Base-by-base conservation (phyloP, 306 rosid genomes). In the Pueraria montana region DNA sequence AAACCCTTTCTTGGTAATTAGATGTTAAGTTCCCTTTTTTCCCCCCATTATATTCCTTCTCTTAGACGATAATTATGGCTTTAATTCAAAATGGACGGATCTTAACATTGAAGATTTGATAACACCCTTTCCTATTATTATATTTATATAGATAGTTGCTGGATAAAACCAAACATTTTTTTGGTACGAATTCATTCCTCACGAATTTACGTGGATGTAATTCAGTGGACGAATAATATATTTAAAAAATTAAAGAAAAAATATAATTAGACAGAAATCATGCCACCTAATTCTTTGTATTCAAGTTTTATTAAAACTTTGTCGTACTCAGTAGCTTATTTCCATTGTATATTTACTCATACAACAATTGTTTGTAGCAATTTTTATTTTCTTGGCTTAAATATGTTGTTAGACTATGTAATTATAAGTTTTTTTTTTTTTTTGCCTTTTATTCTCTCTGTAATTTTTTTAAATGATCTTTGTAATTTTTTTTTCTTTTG, bases 21-120 rank as follows among this genome's bases (percentile, higher is more conserved):
- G 9, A 14, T 20, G 2, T 20, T 11, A 76, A 24, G 42, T 68
- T 79, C 46, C 30, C n/a, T n/a, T n/a, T 69, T 68, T 56, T 11
- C 55, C 43, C 4, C 27, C 36, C 9, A 36, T 36, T 36, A 36
- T 36, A 20, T 71, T 71, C 11, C 64, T 80, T 80, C 65, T 16
- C 84, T 62, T 73, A 8, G 66, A 49, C 80, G 32, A 73, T 50
- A 81, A 73, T 62, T 24, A 49, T 34, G 67, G 67, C 80, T 72
- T 81, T 49, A 32, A 48, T 34, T 81, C 21, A 49, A 26, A 10
- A 34, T 21, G 23, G 67, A 34, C 67, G 11, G 1, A 73, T 73
- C 80, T 81, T 81, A 46, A 62, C 6, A 21, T 13, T 46, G 13
- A 59, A 59, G 72, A 59, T 71, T 72, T 45, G n/a, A 18, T 67